These are phyloP conservation scores for Chrysopogon serrulatus DNA, from an alignment of 176 grass and related monocot genomes.

Conservation along the genomic window DNA sequence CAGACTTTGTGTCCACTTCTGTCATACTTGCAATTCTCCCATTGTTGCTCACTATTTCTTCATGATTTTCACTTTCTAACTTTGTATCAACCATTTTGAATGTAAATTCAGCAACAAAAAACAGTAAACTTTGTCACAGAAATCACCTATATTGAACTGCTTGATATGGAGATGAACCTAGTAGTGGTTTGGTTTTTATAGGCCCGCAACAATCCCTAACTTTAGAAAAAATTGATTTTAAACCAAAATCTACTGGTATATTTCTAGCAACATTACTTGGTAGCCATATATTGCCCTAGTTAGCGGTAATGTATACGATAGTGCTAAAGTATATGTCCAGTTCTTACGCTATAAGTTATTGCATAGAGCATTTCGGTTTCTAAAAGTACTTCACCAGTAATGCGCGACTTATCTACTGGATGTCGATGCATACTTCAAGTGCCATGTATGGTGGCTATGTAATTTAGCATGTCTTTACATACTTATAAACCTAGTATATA, in stretches of 20 bases:
- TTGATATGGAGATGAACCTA: neutral
- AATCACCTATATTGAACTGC: too few species aligned
- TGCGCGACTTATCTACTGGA: neutral
- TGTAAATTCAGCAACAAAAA: too few species aligned
- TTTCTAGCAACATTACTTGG: neutral
- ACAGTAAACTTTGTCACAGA: too few species aligned
- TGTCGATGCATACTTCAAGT: neutral
- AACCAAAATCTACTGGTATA: neutral
- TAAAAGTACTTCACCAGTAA: neutral
- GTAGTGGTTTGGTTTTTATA: neutral
- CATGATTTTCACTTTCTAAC: too few species aligned
- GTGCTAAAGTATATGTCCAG: neutral
- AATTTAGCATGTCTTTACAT: neutral
- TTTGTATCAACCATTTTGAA: neutral
- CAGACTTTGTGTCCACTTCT: neutral
- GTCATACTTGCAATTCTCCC: neutral
- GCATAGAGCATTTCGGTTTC: too few species aligned
- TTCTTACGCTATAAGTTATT: neutral
- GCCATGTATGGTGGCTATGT: neutral
- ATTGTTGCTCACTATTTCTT: neutral
- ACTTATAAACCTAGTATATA: too few species aligned
- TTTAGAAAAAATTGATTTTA: neutral
- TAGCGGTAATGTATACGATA: neutral
- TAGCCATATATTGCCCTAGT: neutral
- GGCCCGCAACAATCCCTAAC: neutral